These are phyloP conservation scores for Digitaria exilis DNA, from an alignment of 202 grass and related monocot genomes.

Conservation along the genomic window DNA sequence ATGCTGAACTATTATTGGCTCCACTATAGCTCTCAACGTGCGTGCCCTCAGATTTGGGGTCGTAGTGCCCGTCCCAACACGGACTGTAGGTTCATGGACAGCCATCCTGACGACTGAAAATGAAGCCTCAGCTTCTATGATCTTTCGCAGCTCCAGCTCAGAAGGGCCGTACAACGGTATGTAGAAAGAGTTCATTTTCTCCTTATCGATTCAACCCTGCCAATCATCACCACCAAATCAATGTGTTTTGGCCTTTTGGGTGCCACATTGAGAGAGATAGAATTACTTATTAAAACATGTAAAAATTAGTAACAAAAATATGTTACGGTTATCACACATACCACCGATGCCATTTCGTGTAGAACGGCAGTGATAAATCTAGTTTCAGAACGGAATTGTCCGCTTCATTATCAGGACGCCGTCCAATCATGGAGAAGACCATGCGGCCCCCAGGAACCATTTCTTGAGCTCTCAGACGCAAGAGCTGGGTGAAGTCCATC, in stretches of 20 bases:
- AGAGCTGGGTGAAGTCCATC: background rate
- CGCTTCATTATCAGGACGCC: background rate
- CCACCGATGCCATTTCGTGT: background rate
- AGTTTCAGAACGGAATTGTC: background rate
- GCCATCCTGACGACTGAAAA: no score
- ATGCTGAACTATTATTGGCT: no score
- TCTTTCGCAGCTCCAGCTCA: background rate
- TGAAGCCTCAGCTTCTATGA: background rate
- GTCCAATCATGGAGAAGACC: background rate
- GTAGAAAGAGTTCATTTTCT: slow-evolving; percentile 3
- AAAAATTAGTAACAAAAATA: background rate
- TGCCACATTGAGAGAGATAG: no score
- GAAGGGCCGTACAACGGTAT: background rate
- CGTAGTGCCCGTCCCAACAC: no score
- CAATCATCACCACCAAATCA: background rate
- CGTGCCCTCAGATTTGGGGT: no score
- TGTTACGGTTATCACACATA: background rate
- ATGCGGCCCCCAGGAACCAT: background rate
- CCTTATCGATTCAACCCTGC: background rate
- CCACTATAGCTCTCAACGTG: no score
- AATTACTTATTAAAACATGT: no score
- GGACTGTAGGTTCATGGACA: no score
- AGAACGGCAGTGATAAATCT: background rate
- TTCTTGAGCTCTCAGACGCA: background rate
- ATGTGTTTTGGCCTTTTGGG: no score